phyloP scores from a whole-genome alignment of 2,329 filamentous ascomycete species.

The Orbilia quercus region DNA sequence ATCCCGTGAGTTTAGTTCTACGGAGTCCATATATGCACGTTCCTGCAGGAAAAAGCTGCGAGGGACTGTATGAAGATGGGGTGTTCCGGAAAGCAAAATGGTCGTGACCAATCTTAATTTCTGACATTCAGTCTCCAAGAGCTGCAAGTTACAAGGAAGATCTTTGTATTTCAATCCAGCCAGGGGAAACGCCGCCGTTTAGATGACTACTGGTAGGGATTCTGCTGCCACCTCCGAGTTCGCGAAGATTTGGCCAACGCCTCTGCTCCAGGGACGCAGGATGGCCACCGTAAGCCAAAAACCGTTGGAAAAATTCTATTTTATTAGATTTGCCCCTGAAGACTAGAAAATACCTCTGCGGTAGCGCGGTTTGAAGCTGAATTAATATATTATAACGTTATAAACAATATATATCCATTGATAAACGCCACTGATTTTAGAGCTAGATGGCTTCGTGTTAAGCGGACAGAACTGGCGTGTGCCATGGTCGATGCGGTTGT shows the following conservation, averaged over 20 bases:
- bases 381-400: conserved; percentile 41
- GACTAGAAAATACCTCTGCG: conserved; percentile 1
- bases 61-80: conserved; percentile 4
- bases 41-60: conserved; percentile 31
- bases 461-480: no score
- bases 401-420: conserved; percentile 16
- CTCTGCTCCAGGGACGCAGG: conserved; percentile 28
- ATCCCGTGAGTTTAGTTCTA: conserved; percentile 7
- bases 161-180: conserved; percentile 14
- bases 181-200: conserved; percentile 23
- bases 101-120: conserved; percentile 8
- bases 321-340: conserved; percentile 45
- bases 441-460: conserved; percentile 17
- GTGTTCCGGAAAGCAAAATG: conserved; percentile 29
- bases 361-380: conserved; percentile 5
- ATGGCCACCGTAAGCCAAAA: conserved; percentile 7
- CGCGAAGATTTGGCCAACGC: conserved; percentile 26
- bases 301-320: conserved; percentile 46
- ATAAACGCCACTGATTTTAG: conserved; percentile 32
- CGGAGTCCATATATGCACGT: conserved; percentile 26
- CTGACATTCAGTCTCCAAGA: conserved; percentile 22
- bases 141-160: conserved; percentile 43
- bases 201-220: conserved; percentile 39
- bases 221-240: conserved; percentile 16
- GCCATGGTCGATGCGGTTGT: no score